These are phyloP conservation scores for Xylariaceae sp. DNA, from an alignment of 2,329 filamentous ascomycete genomes.

Conservation along the genomic window DNA sequence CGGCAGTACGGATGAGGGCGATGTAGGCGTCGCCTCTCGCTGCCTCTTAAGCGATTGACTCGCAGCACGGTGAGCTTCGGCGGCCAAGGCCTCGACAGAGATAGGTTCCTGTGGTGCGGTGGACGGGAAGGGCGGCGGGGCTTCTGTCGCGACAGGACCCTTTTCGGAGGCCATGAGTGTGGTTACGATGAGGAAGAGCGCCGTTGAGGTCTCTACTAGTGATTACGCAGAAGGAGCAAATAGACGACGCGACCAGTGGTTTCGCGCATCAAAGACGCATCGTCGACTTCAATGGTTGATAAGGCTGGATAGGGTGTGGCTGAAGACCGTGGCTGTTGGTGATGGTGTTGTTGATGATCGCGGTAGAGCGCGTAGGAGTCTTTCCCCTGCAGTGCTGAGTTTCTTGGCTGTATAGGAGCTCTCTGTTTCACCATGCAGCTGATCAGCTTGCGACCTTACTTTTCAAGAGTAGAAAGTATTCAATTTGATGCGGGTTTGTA, in stretches of 20 bases:
- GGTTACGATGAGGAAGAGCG: constrained; percentile 12
- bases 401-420: no score
- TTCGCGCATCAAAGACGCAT: constrained; percentile 30
- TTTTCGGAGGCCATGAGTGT: constrained; percentile 50
- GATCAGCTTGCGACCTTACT: no score
- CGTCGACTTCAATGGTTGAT: constrained; percentile 22
- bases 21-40: constrained; percentile 43
- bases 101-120: constrained; percentile 30
- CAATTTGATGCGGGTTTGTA: no score
- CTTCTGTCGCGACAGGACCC: constrained; percentile 48
- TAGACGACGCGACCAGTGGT: constrained; percentile 17
- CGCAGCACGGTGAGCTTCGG: constrained; percentile 31
- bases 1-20: constrained; percentile 27
- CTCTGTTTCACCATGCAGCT: no score
- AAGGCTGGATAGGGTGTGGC: constrained; percentile 31
- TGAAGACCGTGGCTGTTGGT: constrained; percentile 30
- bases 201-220: constrained; percentile 22
- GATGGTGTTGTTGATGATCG: constrained; percentile 27
- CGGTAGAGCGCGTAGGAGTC: constrained; percentile 18
- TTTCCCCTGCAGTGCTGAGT: not conserved
- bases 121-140: constrained; percentile 37
- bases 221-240: constrained; percentile 16
- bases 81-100: constrained; percentile 37
- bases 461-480: no score
- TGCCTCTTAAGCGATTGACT: constrained; percentile 41